Conservation (phyloP, 768 basidiomycete species). For the Lanmaoa pseudosensibilis region DNA sequence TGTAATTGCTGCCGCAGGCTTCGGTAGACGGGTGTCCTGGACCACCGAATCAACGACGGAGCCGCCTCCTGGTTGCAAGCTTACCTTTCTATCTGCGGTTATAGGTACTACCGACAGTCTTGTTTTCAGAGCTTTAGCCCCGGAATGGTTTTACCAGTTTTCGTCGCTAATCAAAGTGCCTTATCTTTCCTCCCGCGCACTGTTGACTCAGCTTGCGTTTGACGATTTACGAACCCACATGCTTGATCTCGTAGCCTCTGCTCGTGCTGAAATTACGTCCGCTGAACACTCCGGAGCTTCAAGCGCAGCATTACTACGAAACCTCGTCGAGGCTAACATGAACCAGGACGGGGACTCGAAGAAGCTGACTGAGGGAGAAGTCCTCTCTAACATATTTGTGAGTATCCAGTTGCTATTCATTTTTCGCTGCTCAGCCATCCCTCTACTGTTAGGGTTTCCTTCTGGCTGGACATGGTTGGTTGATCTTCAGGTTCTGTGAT, state of each 20-base stretch:
- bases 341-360: slow-evolving; percentile 30
- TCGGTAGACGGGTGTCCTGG: slow-evolving; percentile 40
- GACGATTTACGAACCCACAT: slow-evolving; percentile 41
- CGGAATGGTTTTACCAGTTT: slow-evolving; percentile 33
- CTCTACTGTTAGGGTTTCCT: slow-evolving; percentile 39
- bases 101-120: slow-evolving; percentile 20
- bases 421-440: background rate
- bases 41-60: slow-evolving; percentile 26
- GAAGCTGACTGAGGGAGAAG: slow-evolving; percentile 43
- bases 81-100: slow-evolving; percentile 41
- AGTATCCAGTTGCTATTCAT: slow-evolving; percentile 10
- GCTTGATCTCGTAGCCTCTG: slow-evolving; percentile 40
- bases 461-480: slow-evolving; percentile 48
- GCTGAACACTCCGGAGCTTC: slow-evolving; percentile 22
- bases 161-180: slow-evolving; percentile 35
- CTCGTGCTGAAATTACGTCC: slow-evolving; percentile 36
- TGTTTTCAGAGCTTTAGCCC: slow-evolving; percentile 32
- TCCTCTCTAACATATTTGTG: slow-evolving; percentile 51
- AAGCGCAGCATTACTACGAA: slow-evolving; percentile 42
- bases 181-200: slow-evolving; percentile 33
- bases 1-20: slow-evolving; percentile 42
- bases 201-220: slow-evolving; percentile 34
- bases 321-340: slow-evolving; percentile 51
- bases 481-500: background rate
- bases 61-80: slow-evolving; percentile 31